A percentile compares a stretch with the other conserved stretches of the same genome.
Conservation (phyloP, 2,329 filamentous ascomycete species). For the Phialophora macrospora region DNA sequence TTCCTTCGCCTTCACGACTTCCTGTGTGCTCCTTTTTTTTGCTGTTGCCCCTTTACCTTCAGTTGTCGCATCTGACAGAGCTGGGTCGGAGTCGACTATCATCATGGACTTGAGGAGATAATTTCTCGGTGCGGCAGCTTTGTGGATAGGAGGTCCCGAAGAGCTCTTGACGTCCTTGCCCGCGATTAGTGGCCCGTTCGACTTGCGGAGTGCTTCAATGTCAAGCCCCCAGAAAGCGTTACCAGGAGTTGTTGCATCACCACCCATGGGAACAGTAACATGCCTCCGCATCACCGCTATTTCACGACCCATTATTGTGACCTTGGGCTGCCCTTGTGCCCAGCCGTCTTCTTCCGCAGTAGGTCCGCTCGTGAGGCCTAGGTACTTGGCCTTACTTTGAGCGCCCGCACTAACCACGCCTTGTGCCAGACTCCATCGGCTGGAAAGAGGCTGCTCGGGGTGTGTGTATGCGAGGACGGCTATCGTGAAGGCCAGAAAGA, state of each 20-base stretch:
- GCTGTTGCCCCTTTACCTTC: constrained; percentile 1
- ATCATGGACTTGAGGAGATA: constrained; percentile 60
- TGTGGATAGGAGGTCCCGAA: constrained; percentile 71
- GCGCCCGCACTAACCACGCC: constrained; percentile 83
- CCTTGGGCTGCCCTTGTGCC: constrained; percentile 74
- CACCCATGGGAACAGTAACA: constrained; percentile 60
- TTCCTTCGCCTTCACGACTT: constrained; percentile 66
- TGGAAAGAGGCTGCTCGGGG: constrained; percentile 84
- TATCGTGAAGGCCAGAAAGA: constrained; percentile 80
- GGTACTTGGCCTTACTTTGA: constrained; percentile 72
- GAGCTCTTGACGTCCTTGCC: constrained; percentile 36
- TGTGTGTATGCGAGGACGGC: constrained; percentile 77
- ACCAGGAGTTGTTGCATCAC: constrained; percentile 47
- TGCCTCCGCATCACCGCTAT: constrained; percentile 73
- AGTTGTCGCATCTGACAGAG: not conserved
- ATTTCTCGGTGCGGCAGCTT: constrained; percentile 69
- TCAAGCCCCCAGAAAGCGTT: constrained; percentile 64
- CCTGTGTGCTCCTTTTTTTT: constrained; percentile 57
- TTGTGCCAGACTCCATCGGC: constrained; percentile 79
- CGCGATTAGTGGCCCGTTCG: constrained; percentile 44
- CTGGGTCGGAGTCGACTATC: constrained; percentile 35
- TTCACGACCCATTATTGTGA: constrained; percentile 74
- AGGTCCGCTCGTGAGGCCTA: constrained; percentile 71
- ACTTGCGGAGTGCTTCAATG: constrained; percentile 59
- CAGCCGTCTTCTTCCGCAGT: constrained; percentile 72